These are phyloP conservation scores for Diutina scorzettiae DNA, from an alignment of 1,139 yeast genomes.

Conservation along the genomic window DNA sequence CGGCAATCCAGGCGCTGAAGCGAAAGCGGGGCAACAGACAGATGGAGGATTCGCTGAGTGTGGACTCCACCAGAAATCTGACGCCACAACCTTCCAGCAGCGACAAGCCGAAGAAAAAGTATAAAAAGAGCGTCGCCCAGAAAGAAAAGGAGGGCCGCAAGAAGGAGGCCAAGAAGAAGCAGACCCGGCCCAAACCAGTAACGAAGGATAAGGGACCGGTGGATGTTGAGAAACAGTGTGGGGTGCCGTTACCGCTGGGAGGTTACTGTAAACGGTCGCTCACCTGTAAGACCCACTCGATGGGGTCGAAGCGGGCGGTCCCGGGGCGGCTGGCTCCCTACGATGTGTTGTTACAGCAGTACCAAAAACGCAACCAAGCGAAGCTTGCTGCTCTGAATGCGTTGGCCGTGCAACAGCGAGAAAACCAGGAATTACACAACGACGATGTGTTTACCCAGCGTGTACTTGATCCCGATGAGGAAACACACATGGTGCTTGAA, in stretches of 20 bases:
- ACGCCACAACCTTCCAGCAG: slow-evolving; percentile 24
- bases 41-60: slow-evolving; percentile 26
- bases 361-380: slow-evolving; percentile 87
- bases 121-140: slow-evolving; percentile 32
- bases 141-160: slow-evolving; percentile 29
- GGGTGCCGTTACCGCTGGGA: slow-evolving; percentile 86
- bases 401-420: slow-evolving; percentile 42
- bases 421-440: slow-evolving; percentile 27
- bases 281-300: slow-evolving; percentile 94
- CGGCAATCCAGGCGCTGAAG: slow-evolving; percentile 12
- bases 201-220: slow-evolving; percentile 71
- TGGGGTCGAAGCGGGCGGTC: slow-evolving; percentile 96
- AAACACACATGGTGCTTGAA: slow-evolving; percentile 82
- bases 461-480: slow-evolving; percentile 68
- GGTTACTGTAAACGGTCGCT: slow-evolving; percentile 90
- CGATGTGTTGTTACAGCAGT: slow-evolving; percentile 76
- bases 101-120: slow-evolving; percentile 32
- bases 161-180: slow-evolving; percentile 21
- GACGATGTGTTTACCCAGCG: slow-evolving; percentile 14
- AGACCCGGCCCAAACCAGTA: slow-evolving; percentile 37
- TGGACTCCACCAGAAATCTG: slow-evolving; percentile 25
- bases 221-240: slow-evolving; percentile 93
- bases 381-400: slow-evolving; percentile 77
- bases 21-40: slow-evolving; percentile 24
- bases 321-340: slow-evolving; percentile 88